Base-by-base conservation (phyloP, 192 early-diverging fungal species). In the Dissophora globulifera region DNA sequence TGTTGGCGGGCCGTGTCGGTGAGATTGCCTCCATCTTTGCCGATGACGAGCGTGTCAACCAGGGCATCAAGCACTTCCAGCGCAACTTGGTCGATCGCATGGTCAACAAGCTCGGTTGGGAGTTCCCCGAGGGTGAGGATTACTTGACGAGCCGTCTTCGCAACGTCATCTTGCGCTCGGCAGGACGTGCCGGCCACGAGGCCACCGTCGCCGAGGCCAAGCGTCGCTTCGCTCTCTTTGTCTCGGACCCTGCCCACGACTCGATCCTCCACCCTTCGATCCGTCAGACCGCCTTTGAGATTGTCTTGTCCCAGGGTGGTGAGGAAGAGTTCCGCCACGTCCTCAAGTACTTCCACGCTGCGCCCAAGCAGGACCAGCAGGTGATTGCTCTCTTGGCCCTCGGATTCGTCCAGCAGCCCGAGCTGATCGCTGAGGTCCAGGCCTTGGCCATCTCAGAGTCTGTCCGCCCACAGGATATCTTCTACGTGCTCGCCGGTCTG, bases 81-180 rank as follows among this genome's bases (percentile, higher is more conserved):
- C 87, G 89, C 69, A 78, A 82, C 23, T 81, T 98, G 53, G 92
- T 94, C 72, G 85, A 90, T 31, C 85, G 86, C 60, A 85, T 95
- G 62, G 92, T 88, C 45, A 69, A 81, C 56, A 66, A 83, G 27
- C 82, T 97, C 20, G 95, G 95, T 47, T 96, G 89, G 88, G 91
- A 96, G 60, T 88, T 90, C 58, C 68, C 84, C 8, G 82, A 79
- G 22, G 79, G 61, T 33, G 95, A 98, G 57, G 90, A 92, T 66
- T 90, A 94, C 70, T 78, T 93, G 27, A 88, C 85, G 50, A 87
- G 84, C 58, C 85, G 91, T 50, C 87, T 95, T 55, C 90, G 97
- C 43, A 88, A 88, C 4, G 84, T 96, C 22, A 91, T 89, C 31
- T 84, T 97, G 52, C 79, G 82, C 38, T 86, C 81, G 33, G 92